Base-by-base conservation (phyloP, 495 filamentous ascomycete genomes). In the Daldinia vernicosa region DNA sequence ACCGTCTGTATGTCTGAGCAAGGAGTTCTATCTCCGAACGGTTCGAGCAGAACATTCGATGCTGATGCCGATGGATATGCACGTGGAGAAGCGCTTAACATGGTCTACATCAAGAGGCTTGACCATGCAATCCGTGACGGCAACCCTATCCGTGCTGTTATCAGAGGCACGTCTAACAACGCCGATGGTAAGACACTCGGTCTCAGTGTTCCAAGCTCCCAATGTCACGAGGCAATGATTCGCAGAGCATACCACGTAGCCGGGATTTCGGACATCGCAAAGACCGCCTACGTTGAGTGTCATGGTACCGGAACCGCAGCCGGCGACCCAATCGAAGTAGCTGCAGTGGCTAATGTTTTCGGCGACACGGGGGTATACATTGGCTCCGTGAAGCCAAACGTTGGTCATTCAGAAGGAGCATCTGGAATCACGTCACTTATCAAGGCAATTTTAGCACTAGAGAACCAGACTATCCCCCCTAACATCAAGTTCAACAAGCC, bases 341-440 rank as follows among this genome's bases (percentile, higher is more conserved):
- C 64, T 1, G 81, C 80, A 1, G 72, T 83, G 4, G 73, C 77
- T 6, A 60, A 54, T 22, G 72, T 76, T 1, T 78, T 82, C 45
- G 77, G 75, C 4, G 70, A 73, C 1, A 55, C 66, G 0, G 76
- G 79, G 1, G 66, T 85, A 6, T 79, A 80, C 50, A 79, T 89
- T 37, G 86, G 85, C 4, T 84, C 84, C 0, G 76, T 87, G 0
- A 88, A 89, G 50, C 50, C 50, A 17, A 53, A 53, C 17, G 76
- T 88, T 9, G 85, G 87, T 0, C 88, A 90, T 66, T 61, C 79
- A 0, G 88, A 89, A 72, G 85, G 79, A 0, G 70, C 80, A 0
- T 80, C 80, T 37, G 87, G 87, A 0, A 60, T 90, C 1, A 80
- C 84, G 0, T 81, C 80, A 0, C 39, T 89, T 0, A 78, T 89